Conservation (phyloP, 176 grass and related monocot species). For the Alopecurus myosuroides region DNA sequence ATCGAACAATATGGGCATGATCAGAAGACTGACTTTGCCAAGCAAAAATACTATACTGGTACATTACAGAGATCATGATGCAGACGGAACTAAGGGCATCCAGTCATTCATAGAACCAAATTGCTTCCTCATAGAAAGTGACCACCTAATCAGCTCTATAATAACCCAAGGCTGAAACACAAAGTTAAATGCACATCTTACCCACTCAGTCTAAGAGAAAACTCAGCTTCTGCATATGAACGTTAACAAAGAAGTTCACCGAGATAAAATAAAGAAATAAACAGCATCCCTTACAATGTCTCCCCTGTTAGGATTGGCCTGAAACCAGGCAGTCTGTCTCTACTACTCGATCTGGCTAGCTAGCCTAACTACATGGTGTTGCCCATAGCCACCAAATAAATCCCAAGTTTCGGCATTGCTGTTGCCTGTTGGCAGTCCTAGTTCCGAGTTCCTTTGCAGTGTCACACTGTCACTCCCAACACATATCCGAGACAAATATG, state of each 20-base stretch:
- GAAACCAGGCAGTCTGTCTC: background rate
- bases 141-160: background rate
- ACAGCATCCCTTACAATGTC: background rate
- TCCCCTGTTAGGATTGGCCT: background rate
- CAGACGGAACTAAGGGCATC: background rate
- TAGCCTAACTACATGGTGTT: background rate
- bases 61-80: background rate
- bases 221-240: background rate
- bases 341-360: background rate
- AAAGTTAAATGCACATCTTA: background rate
- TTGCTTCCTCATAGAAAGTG: background rate
- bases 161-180: background rate
- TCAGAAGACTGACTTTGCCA: background rate
- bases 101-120: background rate
- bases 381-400: background rate
- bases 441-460: background rate
- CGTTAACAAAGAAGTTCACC: background rate
- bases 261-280: background rate
- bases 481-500: background rate
- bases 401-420: background rate
- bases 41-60: background rate
- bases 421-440: background rate
- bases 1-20: background rate
- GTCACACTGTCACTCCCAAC: background rate
- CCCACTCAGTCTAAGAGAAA: background rate